A percentile compares a stretch with the other conserved stretches of the same genome.
Evolutionary conservation across 2,329 filamentous ascomycete species (phyloP).

Genomic region (Polychaeton citri): DNA sequence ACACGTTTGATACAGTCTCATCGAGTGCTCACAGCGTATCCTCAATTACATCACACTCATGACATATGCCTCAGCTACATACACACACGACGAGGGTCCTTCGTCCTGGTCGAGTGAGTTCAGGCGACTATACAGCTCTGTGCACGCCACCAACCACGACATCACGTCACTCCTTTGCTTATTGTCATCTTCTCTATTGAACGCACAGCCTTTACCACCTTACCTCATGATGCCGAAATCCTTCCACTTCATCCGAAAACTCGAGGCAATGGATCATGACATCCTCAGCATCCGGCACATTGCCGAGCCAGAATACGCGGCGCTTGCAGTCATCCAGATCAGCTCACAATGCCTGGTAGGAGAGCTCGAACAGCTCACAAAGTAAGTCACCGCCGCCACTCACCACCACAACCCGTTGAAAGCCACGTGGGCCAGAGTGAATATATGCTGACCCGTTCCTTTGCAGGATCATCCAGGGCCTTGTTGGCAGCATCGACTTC

Average conservation of each 20-base stretch:
- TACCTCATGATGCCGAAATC: slow-evolving; percentile 51
- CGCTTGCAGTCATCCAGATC: slow-evolving; percentile 62
- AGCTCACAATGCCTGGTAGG: slow-evolving; percentile 54
- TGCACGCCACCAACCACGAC: slow-evolving; percentile 50
- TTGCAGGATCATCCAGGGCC: neutral
- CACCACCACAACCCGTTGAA: too few relatives aligned
- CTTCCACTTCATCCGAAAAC: slow-evolving; percentile 43
- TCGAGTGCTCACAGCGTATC: slow-evolving; percentile 45
- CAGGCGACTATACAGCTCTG: slow-evolving; percentile 38
- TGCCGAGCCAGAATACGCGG: slow-evolving; percentile 56
- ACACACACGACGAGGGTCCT: slow-evolving; percentile 27
- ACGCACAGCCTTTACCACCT: slow-evolving; percentile 55
- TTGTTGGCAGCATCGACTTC: neutral
- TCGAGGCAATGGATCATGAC: slow-evolving; percentile 45
- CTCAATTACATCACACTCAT: slow-evolving; percentile 55
- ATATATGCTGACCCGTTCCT: neutral
- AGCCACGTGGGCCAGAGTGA: too few relatives aligned
- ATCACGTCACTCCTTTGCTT: slow-evolving; percentile 56
- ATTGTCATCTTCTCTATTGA: slow-evolving; percentile 52
- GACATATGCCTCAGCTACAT: slow-evolving; percentile 48
- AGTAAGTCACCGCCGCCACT: too few relatives aligned
- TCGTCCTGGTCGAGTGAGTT: slow-evolving; percentile 50
- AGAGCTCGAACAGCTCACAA: slow-evolving; percentile 50
- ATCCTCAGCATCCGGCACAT: slow-evolving; percentile 52
- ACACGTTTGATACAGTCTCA: slow-evolving; percentile 32